phyloP scores from a whole-genome alignment of 352 stramenopile species.

The Pythium aquatile region DNA sequence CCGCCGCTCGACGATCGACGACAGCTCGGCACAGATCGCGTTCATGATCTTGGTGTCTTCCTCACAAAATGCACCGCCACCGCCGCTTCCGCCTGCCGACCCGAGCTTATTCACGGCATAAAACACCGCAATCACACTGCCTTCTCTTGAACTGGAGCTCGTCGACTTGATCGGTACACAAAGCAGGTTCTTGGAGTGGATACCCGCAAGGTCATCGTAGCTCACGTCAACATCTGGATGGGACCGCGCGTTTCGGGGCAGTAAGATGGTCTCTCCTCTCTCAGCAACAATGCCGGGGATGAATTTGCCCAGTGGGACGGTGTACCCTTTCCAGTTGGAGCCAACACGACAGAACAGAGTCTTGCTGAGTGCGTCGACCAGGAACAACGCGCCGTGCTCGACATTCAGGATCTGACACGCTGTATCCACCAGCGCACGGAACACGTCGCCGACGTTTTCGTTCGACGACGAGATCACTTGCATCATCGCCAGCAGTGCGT shows the following conservation, averaged over 20 bases:
- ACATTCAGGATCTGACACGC: conserved; percentile 49
- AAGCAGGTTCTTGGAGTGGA: conserved; percentile 65
- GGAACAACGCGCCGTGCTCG: conserved; percentile 72
- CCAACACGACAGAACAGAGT: conserved; percentile 66
- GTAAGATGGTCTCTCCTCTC: conserved; percentile 52
- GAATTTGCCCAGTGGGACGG: conserved; percentile 61
- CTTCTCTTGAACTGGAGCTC: conserved; percentile 13
- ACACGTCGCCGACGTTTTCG: conserved; percentile 48
- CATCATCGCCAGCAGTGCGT: conserved; percentile 62
- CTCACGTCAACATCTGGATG: conserved; percentile 68
- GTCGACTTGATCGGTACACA: conserved; percentile 65
- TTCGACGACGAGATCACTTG: conserved; percentile 51
- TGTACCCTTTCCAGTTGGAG: conserved; percentile 68
- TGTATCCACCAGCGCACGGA: conserved; percentile 40
- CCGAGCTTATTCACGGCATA: conserved; percentile 81
- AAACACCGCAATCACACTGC: conserved; percentile 69
- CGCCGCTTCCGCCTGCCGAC: conserved; percentile 1
- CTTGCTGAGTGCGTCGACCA: conserved; percentile 72
- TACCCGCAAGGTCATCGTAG: conserved; percentile 60
- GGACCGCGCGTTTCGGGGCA: conserved; percentile 44
- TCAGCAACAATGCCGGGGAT: conserved; percentile 69
- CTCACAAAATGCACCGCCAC: conserved; percentile 42
- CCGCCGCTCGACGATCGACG: conserved; percentile 58
- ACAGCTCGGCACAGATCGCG: conserved; percentile 62
- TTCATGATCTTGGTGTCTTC: conserved; percentile 71